Evolutionary conservation across 176 grass and related monocot species (phyloP).

Genomic region (Bothriochloa decipiens): DNA sequence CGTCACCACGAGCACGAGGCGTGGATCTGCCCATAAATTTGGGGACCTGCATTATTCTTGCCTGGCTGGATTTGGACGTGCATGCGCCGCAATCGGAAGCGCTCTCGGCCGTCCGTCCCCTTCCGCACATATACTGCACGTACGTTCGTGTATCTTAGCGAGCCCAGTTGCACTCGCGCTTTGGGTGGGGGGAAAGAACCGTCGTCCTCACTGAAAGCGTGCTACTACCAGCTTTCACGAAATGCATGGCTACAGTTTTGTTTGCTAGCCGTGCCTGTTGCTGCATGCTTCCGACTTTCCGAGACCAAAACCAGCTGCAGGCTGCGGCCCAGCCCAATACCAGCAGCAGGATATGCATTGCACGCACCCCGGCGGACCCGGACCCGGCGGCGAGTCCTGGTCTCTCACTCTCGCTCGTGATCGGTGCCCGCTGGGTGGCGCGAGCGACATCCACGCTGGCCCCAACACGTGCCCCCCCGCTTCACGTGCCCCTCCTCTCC

Average conservation of each 20-base stretch:
- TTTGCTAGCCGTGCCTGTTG: neutral
- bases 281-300: neutral
- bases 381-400: neutral
- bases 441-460: neutral
- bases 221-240: neutral
- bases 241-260: neutral
- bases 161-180: too few relatives aligned
- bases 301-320: constrained; percentile 2
- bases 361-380: neutral
- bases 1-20: neutral
- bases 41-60: too few relatives aligned
- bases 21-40: neutral
- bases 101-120: neutral
- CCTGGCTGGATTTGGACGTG: neutral
- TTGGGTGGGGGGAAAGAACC: too few relatives aligned
- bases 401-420: neutral
- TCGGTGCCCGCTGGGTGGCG: neutral
- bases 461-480: constrained; percentile 34
- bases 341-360: neutral
- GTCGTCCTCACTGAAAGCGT: too few relatives aligned
- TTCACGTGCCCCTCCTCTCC: constrained; percentile 18
- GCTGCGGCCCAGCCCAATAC: constrained; percentile 27
- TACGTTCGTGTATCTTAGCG: neutral
- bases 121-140: neutral
- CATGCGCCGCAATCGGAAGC: constrained; percentile 19